Base-by-base conservation (phyloP, 306 rosid genomes). In the Coriaria nepalensis region DNA sequence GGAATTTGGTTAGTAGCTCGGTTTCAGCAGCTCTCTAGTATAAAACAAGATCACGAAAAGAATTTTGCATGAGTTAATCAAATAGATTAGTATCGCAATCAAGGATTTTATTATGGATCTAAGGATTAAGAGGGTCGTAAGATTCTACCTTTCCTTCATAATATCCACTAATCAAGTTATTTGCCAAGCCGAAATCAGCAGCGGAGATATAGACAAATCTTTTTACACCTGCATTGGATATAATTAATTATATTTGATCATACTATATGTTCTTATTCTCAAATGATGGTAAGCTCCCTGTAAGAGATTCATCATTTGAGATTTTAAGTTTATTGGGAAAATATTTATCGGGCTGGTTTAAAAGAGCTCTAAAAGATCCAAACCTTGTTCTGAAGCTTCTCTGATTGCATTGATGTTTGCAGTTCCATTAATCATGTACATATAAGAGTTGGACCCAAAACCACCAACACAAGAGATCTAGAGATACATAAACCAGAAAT, bases 401-500 rank as follows among this genome's bases (percentile, higher is more conserved):
- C 95, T 71, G 46, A 90, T 75, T 49, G 95, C 98, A 69, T 85
- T 90, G 73, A 90, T 81, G 66, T 90, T 90, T 34, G 98, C 92
- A 61, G 95, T 84, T 52, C 98, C 98, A 50, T 90, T 90, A 57
- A 90, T 81, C 77, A 81, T 85, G 73, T 85, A 90, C 98, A 90
- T 90, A 55, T 79, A 57, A 1, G 98, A 73, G 71, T 79, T 81
- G 70, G 92, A 84, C 77, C 98, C 98, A 73, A 90, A 90, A 66
- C 95, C 94, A 61, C 98, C 98, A 4, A 85, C 82, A 50, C 98
- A 90, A 44, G 98, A 90, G 65, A 90, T 74, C 98, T 90, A 57
- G 49, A 40, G 67, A 62, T 20, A 3, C 29, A 20, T 20, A 1
- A 20, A 20, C 29, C 29, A 20, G 29, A 20, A 20, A 20, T 3